Conservation (phyloP, 2,329 filamentous ascomycete genomes). For the Claviceps sp. region DNA sequence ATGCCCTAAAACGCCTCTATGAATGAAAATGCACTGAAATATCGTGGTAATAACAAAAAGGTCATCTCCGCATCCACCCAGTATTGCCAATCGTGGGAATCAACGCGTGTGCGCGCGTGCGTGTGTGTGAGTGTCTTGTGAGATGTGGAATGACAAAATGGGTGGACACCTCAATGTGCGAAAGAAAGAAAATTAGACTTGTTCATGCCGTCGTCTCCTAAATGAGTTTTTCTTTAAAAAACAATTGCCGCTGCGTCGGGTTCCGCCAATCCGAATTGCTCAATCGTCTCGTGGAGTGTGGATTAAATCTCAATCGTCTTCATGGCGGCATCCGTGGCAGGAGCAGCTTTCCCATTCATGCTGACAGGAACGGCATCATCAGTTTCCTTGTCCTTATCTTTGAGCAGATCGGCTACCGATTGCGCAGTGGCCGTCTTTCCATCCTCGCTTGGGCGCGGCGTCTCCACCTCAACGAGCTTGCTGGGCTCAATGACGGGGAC, state of each 20-base stretch:
- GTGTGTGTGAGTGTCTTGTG: no score
- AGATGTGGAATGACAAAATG: neutral
- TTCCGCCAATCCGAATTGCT: neutral
- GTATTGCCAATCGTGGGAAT: no score
- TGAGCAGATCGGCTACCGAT: slow-evolving; percentile 22
- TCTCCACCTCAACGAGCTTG: slow-evolving; percentile 44
- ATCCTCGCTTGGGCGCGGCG: slow-evolving; percentile 35
- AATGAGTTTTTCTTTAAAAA: no score
- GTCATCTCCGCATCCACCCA: neutral
- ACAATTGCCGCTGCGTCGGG: neutral
- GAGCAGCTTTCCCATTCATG: slow-evolving; percentile 30
- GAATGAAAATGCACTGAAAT: neutral
- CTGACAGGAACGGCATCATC: slow-evolving; percentile 21
- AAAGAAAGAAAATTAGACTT: slow-evolving; percentile 7
- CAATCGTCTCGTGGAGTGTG: neutral
- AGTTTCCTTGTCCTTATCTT: slow-evolving; percentile 23
- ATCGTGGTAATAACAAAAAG: neutral
- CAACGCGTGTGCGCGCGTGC: no score
- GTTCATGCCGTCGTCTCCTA: slow-evolving; percentile 12
- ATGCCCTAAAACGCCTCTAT: neutral
- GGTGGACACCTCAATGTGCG: neutral
- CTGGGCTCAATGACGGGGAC: slow-evolving; percentile 25
- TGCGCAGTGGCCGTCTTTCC: slow-evolving; percentile 19
- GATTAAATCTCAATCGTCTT: slow-evolving; percentile 48
- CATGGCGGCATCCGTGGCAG: slow-evolving; percentile 37